Evolutionary conservation across 257 asterid species (phyloP).

Genomic region (Nicotiana tabacum): DNA sequence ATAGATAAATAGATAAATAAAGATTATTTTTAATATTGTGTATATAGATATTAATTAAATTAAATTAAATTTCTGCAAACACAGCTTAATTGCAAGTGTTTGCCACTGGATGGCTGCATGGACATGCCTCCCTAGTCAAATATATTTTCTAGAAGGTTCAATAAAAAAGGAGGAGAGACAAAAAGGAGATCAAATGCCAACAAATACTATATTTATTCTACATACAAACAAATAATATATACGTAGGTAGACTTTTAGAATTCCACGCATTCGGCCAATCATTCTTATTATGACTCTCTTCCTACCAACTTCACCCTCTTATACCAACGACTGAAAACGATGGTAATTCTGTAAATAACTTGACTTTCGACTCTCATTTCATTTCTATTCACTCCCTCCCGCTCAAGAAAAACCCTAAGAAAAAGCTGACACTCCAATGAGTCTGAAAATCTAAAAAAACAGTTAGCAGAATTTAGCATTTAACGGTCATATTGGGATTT

Average conservation of each 20-base stretch:
- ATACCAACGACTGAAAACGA: not conserved
- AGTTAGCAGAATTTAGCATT: not conserved
- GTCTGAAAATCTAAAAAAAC: not conserved
- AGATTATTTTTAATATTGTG: no score
- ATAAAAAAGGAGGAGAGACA: no score
- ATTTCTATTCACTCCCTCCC: not conserved
- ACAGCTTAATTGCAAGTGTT: no score
- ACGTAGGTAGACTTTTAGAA: not conserved
- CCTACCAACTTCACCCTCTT: not conserved
- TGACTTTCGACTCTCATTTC: not conserved
- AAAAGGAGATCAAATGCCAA: no score
- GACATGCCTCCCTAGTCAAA: no score
- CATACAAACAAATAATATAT: not conserved
- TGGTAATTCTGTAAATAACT: not conserved
- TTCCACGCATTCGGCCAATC: no score
- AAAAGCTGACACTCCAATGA: not conserved
- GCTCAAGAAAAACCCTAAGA: not conserved
- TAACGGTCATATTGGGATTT: not conserved
- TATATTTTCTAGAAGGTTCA: no score
- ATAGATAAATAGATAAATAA: no score
- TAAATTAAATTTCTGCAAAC: no score
- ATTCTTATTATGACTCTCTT: no score
- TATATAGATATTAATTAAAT: no score
- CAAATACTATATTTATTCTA: not conserved
- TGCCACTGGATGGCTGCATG: no score